phyloP scores from a whole-genome alignment of 371 early-diverging fungal species.

The Apophysomyces variabilis region DNA sequence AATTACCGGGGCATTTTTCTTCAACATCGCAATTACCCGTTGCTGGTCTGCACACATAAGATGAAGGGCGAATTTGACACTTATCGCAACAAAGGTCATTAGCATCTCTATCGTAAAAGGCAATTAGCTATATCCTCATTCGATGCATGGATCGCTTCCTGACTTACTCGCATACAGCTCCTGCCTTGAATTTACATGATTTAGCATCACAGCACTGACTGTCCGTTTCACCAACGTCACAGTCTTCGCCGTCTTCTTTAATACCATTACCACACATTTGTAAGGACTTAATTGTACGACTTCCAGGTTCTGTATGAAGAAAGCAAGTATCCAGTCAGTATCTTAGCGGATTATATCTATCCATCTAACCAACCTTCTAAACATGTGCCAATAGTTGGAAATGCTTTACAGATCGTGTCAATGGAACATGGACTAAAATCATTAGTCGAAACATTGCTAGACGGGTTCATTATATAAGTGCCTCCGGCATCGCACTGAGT shows the following conservation, averaged over 20 bases:
- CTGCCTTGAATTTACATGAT: slow-evolving; percentile 81
- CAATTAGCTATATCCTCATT: not conserved
- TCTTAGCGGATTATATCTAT: not conserved
- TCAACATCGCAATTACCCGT: slow-evolving; percentile 81
- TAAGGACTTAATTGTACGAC: slow-evolving; percentile 43
- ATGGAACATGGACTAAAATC: slow-evolving; percentile 85
- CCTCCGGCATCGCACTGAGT: slow-evolving; percentile 78
- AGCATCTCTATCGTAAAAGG: slow-evolving; percentile 56
- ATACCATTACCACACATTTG: slow-evolving; percentile 96
- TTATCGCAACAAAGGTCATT: slow-evolving; percentile 84
- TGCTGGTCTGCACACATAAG: slow-evolving; percentile 74
- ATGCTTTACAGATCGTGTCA: slow-evolving; percentile 65
- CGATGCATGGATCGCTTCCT: not conserved
- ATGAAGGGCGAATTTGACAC: slow-evolving; percentile 71
- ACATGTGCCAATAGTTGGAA: slow-evolving; percentile 60
- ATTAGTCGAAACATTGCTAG: slow-evolving; percentile 70
- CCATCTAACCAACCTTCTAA: slow-evolving; percentile 46
- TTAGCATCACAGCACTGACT: slow-evolving; percentile 81
- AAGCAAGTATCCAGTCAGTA: not conserved
- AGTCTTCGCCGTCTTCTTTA: slow-evolving; percentile 89
- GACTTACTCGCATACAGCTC: slow-evolving; percentile 77
- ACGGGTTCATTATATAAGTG: slow-evolving; percentile 84
- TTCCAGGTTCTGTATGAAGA: slow-evolving; percentile 56
- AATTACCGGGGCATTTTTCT: slow-evolving; percentile 82
- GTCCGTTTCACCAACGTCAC: slow-evolving; percentile 87